These are phyloP conservation scores for Euphorbia schlechtendalii DNA, from an alignment of 441 rosid species.

Conservation along the genomic window DNA sequence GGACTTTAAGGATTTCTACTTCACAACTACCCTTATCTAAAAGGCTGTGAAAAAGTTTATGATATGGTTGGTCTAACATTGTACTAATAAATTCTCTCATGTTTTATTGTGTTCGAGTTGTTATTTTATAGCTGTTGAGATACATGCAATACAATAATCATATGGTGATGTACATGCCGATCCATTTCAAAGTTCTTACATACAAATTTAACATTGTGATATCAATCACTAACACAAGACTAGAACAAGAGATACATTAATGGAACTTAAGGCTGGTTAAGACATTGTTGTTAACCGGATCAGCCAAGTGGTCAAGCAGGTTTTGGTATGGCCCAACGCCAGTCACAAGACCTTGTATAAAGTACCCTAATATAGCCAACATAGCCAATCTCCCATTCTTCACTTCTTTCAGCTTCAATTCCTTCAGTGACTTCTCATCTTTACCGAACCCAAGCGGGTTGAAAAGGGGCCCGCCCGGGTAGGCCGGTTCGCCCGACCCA, in stretches of 20 bases:
- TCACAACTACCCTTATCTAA: too few species aligned
- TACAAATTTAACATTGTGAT: slow-evolving; percentile 38
- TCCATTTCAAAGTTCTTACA: slow-evolving; percentile 17
- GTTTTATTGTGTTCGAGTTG: too few species aligned
- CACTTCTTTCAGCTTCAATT: slow-evolving; percentile 87
- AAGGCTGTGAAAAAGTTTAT: too few species aligned
- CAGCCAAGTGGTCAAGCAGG: slow-evolving; percentile 89
- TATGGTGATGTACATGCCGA: not conserved
- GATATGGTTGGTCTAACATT: too few species aligned
- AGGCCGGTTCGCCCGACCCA: slow-evolving; percentile 78
- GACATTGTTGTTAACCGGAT: slow-evolving; percentile 85
- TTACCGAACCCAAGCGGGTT: slow-evolving; percentile 92
- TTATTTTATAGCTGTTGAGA: too few species aligned
- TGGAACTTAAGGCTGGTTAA: slow-evolving; percentile 95
- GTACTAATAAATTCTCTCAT: too few species aligned
- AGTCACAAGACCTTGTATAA: slow-evolving; percentile 71
- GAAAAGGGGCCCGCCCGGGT: slow-evolving; percentile 93
- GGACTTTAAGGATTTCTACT: too few species aligned
- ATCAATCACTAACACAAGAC: slow-evolving; percentile 24
- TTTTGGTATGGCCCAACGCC: slow-evolving; percentile 95
- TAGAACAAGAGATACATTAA: slow-evolving; percentile 19
- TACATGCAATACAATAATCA: slow-evolving; percentile 6
- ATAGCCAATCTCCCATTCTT: slow-evolving; percentile 92
- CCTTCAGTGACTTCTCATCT: slow-evolving; percentile 81
- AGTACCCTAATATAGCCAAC: slow-evolving; percentile 76